Conservation (phyloP, 169 alveolate genomes). For the Babesia microti region DNA sequence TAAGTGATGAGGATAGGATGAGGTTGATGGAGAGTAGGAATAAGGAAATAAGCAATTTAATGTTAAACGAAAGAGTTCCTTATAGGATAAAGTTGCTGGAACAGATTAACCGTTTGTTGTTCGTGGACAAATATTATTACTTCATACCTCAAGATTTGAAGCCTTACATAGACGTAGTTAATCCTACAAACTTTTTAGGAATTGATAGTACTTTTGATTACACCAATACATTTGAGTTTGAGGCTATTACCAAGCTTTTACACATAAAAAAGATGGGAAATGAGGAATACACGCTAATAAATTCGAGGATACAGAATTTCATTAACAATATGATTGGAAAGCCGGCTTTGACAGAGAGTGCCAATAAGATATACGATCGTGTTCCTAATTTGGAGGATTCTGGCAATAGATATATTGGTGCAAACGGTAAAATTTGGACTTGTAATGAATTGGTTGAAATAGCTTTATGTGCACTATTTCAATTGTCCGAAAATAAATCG, state of each 20-base stretch:
- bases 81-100: constrained; percentile 28
- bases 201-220: constrained; percentile 16
- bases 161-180: constrained; percentile 8
- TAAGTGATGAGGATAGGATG: constrained; percentile 12
- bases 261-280: constrained; percentile 30
- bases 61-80: constrained; percentile 7
- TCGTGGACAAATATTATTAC: constrained; percentile 25
- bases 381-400: neutral
- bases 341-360: constrained; percentile 1
- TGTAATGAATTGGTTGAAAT: constrained; percentile 12
- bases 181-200: constrained; percentile 1
- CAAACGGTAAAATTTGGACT: constrained; percentile 22
- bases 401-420: constrained; percentile 6
- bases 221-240: constrained; percentile 32
- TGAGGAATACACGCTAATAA: constrained; percentile 36
- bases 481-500: too few relatives aligned
- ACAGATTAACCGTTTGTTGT: constrained; percentile 24
- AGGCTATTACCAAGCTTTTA: constrained; percentile 25
- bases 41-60: constrained; percentile 23
- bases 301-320: constrained; percentile 25
- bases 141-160: constrained; percentile 24
- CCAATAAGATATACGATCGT: constrained; percentile 2
- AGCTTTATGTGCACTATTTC: too few relatives aligned
- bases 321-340: constrained; percentile 28
- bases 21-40: constrained; percentile 2